Evolutionary conservation across 352 stramenopile species (phyloP), one percentile per base, ranked within the genome.

Genomic region (Pythium brachiatum): DNA sequence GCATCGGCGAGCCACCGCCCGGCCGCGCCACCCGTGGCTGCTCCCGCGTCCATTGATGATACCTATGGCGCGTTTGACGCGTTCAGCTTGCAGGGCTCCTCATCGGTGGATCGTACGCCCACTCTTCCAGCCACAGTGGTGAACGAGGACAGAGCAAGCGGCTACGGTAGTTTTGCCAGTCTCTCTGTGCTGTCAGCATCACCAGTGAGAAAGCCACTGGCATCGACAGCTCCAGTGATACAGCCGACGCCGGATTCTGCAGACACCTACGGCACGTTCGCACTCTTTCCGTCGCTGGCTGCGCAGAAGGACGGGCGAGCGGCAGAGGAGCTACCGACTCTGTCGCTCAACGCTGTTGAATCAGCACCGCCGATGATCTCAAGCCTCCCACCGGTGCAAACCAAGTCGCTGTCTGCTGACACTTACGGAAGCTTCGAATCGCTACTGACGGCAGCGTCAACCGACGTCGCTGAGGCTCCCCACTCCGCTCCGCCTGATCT

Each of bases 121-220:
- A n/a, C 26, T 8, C 11, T 16, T 18, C 27, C 15, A 58, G 12
- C 1, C 0, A 0, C 39, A n/a, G 25, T 23, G 15, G 9, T 7
- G 5, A 20, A 6, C 9, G n/a, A 41, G 12, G 36, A 62, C 13
- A 7, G 21, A 13, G 60, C 25, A 15, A 47, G 63, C 7, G 74
- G 85, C 29, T 88, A 89, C 31, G 74, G 76, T 18, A 79, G 57
- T 44, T 88, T 90, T 27, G 64, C 62, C 21, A 64, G 67, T 8
- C 64, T 86, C 48, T 38, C 50, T 41, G 2, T 27, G 8, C 64
- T 86, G 47, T 38, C 50, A 16, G 1, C 27, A 8, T 21, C 15
- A 8, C n/a, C 23, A 26, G n/a, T 31, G 9, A 53, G 12, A 8
- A 36, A 13, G 15, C 25, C 46, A 21, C 23, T 34, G 20, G 39